These are phyloP conservation scores for Mucor piriformis DNA, from an alignment of 371 early-diverging fungal species.

Conservation along the genomic window DNA sequence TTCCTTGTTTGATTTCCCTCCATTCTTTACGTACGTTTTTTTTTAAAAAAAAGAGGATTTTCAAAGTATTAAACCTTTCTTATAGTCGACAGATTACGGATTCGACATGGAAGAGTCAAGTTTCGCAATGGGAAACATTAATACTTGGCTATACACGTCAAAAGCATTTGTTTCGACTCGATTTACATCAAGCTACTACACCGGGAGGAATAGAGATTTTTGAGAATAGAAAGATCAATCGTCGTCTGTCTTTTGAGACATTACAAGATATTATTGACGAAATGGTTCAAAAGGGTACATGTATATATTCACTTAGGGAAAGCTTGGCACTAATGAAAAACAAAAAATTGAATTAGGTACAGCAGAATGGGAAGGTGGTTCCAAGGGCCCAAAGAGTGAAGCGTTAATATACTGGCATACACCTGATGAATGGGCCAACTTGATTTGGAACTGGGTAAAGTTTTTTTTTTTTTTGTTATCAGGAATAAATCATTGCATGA, in stretches of 20 bases:
- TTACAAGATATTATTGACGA: slow-evolving; percentile 73
- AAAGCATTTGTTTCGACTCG: slow-evolving; percentile 64
- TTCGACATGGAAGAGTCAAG: slow-evolving; percentile 84
- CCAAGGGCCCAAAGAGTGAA: slow-evolving; percentile 52
- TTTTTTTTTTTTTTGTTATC: not conserved
- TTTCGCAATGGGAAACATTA: slow-evolving; percentile 76
- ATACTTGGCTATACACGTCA: slow-evolving; percentile 71
- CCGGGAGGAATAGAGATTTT: slow-evolving; percentile 62
- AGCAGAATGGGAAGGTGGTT: slow-evolving; percentile 75
- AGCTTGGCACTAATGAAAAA: too few relatives aligned
- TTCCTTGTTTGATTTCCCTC: slow-evolving; percentile 83
- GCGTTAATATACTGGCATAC: slow-evolving; percentile 85
- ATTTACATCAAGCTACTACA: slow-evolving; percentile 64
- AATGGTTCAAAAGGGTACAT: slow-evolving; percentile 76
- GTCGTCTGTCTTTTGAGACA: slow-evolving; percentile 60
- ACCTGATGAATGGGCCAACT: slow-evolving; percentile 87
- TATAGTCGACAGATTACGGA: slow-evolving; percentile 80
- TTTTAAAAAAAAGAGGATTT: not conserved
- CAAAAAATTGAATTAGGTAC: slow-evolving; percentile 43
- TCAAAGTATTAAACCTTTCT: not conserved
- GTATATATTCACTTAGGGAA: too few relatives aligned
- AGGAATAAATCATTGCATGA: not conserved
- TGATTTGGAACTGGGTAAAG: slow-evolving; percentile 81
- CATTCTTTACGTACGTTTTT: slow-evolving; percentile 80
- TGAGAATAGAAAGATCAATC: slow-evolving; percentile 66